A percentile compares a stretch with the other conserved stretches of the same genome.
phyloP scores from a whole-genome alignment of 2,329 filamentous ascomycete genomes.

The Aureobasidium sp. region DNA sequence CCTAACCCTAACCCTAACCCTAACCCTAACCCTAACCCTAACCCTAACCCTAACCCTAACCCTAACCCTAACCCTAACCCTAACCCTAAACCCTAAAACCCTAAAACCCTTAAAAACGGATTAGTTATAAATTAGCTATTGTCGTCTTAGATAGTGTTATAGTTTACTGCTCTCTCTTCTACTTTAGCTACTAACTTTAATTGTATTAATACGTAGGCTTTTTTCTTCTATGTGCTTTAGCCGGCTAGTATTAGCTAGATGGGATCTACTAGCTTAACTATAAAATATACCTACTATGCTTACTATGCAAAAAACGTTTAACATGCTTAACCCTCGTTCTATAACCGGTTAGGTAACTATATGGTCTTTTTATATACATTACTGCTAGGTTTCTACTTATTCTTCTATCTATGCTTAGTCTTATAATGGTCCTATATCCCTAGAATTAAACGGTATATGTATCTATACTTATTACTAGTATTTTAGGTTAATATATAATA shows the following conservation, averaged over 20 bases:
- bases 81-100: not conserved
- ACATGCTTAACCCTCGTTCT: not conserved
- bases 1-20: too few species aligned
- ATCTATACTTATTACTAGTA: not conserved
- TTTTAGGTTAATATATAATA: not conserved
- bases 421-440: not conserved
- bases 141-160: too few species aligned
- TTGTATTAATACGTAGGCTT: too few species aligned
- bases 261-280: not conserved
- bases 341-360: not conserved
- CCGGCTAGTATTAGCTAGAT: not conserved
- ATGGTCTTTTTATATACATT: not conserved
- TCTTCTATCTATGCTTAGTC: not conserved
- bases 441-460: not conserved
- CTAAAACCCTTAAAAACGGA: too few species aligned
- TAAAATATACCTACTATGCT: not conserved
- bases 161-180: too few species aligned
- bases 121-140: too few species aligned
- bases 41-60: too few species aligned
- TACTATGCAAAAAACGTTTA: not conserved
- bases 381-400: not conserved
- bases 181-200: too few species aligned
- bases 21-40: too few species aligned
- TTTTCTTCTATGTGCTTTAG: too few species aligned
- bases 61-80: not conserved